Evolutionary conservation across 495 filamentous ascomycete species (phyloP).

Genomic region (Rhizodiscina lignyota): DNA sequence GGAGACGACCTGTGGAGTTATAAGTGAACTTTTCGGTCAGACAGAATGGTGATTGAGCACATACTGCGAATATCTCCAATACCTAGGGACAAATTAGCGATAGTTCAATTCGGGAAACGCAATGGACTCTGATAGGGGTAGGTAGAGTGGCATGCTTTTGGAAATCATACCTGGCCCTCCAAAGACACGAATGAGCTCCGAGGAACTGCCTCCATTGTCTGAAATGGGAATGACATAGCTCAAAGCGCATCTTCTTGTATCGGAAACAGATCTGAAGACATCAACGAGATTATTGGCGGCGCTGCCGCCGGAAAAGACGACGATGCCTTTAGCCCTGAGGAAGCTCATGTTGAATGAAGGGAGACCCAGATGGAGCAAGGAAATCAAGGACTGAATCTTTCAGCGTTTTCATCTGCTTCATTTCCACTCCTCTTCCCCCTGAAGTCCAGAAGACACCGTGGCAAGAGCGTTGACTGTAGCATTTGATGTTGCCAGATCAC

Average conservation of each 20-base stretch:
- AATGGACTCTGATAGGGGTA: too few relatives aligned
- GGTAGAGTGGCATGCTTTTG: too few relatives aligned
- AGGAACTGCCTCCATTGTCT: slow-evolving; percentile 87
- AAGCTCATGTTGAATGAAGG: too few relatives aligned
- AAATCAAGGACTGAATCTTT: too few relatives aligned
- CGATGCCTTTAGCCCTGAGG: slow-evolving; percentile 36
- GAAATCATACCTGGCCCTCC: slow-evolving; percentile 51
- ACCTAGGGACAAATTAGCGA: slow-evolving; percentile 18
- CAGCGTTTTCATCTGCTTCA: too few relatives aligned
- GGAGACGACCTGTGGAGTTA: slow-evolving; percentile 48
- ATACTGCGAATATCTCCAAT: slow-evolving; percentile 84
- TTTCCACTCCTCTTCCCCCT: too few relatives aligned
- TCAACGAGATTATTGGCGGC: slow-evolving; percentile 90
- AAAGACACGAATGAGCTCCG: slow-evolving; percentile 81
- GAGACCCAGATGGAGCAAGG: too few relatives aligned
- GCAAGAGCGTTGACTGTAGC: too few relatives aligned
- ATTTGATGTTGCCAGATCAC: too few relatives aligned
- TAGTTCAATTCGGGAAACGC: background rate
- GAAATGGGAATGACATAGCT: slow-evolving; percentile 70
- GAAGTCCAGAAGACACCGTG: too few relatives aligned
- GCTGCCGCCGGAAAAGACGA: slow-evolving; percentile 77
- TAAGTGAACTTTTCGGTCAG: background rate
- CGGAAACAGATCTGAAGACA: slow-evolving; percentile 62
- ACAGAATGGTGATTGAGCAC: slow-evolving; percentile 13
- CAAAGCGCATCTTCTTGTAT: slow-evolving; percentile 40